phyloP scores from a whole-genome alignment of 192 early-diverging fungal genomes.

The Glomus cerebriforme region DNA sequence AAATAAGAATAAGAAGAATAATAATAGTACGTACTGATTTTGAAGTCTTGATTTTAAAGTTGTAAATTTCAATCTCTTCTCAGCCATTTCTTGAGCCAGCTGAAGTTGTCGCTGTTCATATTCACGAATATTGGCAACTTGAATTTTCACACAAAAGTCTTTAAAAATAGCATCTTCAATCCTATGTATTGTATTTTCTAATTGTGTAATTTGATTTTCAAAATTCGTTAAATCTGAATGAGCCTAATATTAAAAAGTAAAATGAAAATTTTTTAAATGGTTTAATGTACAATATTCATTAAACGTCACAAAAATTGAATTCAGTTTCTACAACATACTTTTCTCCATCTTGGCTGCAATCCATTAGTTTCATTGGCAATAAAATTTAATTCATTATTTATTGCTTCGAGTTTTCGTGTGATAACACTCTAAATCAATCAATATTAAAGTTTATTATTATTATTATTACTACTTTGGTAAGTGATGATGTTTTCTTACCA shows the following conservation, averaged over 20 bases:
- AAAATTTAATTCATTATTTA: conserved; percentile 60
- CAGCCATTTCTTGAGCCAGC: conserved; percentile 68
- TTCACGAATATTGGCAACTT: conserved; percentile 78
- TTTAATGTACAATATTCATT: background rate
- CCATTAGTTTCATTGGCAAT: conserved; percentile 46
- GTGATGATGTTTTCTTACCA: conserved; percentile 38
- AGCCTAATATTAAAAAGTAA: background rate
- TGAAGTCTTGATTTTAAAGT: conserved; percentile 77
- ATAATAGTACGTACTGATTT: conserved; percentile 52
- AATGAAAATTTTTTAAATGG: background rate
- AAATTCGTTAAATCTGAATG: conserved; percentile 49
- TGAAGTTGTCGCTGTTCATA: conserved; percentile 80
- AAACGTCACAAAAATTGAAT: background rate
- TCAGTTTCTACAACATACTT: conserved; percentile 28
- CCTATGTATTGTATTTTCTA: conserved; percentile 41
- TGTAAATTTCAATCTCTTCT: conserved; percentile 75
- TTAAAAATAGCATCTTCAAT: conserved; percentile 72
- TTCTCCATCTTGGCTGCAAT: conserved; percentile 35
- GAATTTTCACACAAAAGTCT: conserved; percentile 74
- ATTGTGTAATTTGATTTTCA: conserved; percentile 41
- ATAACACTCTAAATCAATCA: conserved; percentile 50
- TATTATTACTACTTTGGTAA: no score
- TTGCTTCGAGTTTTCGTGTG: conserved; percentile 58
- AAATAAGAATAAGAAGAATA: no score
- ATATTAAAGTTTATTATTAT: background rate